phyloP scores from a whole-genome alignment of 768 basidiomycete species.

The Suillus alpinus region DNA sequence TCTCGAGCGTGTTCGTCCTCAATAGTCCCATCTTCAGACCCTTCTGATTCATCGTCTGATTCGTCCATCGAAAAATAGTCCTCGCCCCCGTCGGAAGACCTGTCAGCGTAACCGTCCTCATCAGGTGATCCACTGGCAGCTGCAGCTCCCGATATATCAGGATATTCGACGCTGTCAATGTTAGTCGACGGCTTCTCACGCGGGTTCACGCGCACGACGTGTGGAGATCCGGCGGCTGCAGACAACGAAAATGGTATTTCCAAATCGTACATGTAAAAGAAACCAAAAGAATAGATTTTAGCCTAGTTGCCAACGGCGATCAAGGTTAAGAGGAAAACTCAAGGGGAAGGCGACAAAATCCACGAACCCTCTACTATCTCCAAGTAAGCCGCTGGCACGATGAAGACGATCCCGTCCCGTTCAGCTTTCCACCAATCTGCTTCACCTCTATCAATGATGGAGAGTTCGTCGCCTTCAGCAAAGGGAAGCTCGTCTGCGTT shows the following conservation, averaged over 20 bases:
- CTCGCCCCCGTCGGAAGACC: constrained; percentile 33
- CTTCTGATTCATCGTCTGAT: constrained; percentile 19
- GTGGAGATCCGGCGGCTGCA: neutral
- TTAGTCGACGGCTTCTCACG: neutral
- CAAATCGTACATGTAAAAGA: constrained; percentile 40
- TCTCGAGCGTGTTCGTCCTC: constrained; percentile 62
- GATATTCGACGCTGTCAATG: neutral
- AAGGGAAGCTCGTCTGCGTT: constrained; percentile 86
- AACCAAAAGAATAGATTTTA: constrained; percentile 65
- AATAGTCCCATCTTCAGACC: constrained; percentile 16
- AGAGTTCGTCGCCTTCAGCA: constrained; percentile 71
- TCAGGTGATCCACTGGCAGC: neutral
- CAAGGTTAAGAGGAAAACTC: constrained; percentile 51
- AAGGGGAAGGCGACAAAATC: constrained; percentile 44
- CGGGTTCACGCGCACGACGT: neutral
- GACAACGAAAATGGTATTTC: constrained; percentile 9
- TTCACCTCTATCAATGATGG: constrained; percentile 80
- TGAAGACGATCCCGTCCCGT: constrained; percentile 77
- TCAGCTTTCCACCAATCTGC: constrained; percentile 97
- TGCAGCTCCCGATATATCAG: too few relatives aligned
- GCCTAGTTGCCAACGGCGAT: constrained; percentile 57
- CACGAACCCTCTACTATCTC: constrained; percentile 90
- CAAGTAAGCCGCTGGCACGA: constrained; percentile 90
- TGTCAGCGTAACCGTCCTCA: constrained; percentile 11
- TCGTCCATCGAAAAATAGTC: constrained; percentile 26